phyloP scores from a whole-genome alignment of 257 asterid species.

The Solanum chilense region DNA sequence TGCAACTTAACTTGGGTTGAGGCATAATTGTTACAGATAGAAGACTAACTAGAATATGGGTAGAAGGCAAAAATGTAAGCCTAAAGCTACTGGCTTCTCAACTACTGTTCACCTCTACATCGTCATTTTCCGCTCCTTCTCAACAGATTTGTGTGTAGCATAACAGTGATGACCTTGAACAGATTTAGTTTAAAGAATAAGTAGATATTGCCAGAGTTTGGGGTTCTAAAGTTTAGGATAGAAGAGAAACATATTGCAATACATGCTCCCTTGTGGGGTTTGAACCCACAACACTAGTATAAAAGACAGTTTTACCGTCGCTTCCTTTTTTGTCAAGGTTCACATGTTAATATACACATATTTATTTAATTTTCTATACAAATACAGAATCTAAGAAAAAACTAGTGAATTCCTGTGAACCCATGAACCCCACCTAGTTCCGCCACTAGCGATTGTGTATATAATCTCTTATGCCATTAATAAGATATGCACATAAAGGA shows the following conservation, averaged over 20 bases:
- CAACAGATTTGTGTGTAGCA: neutral
- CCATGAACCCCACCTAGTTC: too few species aligned
- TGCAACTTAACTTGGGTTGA: neutral
- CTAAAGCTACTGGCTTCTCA: neutral
- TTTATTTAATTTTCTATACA: neutral
- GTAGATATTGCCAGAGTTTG: neutral
- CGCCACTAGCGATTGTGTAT: neutral
- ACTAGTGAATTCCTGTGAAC: neutral
- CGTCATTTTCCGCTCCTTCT: neutral
- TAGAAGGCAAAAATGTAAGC: neutral
- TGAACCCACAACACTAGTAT: neutral
- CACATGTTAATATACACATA: neutral
- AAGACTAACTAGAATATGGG: neutral
- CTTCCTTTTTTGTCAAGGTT: neutral
- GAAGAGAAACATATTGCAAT: neutral
- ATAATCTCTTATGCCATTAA: neutral
- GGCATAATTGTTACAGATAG: neutral
- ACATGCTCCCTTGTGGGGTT: neutral
- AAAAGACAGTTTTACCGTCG: neutral
- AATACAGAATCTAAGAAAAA: neutral
- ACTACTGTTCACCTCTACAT: neutral
- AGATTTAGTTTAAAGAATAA: neutral
- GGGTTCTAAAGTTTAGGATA: neutral
- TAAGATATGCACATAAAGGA: neutral
- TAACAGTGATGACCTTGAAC: neutral